These are phyloP conservation scores for Coemansia sp. DNA, from an alignment of 192 early-diverging fungal genomes.

Conservation along the genomic window DNA sequence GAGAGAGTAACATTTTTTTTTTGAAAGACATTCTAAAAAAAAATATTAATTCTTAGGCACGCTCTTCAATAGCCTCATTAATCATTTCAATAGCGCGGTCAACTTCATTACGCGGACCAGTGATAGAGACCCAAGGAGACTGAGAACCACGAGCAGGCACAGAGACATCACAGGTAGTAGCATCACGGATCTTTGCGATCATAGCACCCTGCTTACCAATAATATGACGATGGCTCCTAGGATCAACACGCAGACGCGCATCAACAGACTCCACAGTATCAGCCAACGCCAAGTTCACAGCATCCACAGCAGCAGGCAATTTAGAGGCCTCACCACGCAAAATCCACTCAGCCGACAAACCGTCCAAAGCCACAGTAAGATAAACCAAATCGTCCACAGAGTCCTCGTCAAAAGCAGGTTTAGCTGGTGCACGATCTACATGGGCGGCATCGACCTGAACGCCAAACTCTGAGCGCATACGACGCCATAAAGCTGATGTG, in stretches of 20 bases:
- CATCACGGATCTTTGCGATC: constrained; percentile 70
- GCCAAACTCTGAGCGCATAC: constrained; percentile 64
- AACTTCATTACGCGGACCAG: constrained; percentile 30
- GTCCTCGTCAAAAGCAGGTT: constrained; percentile 12
- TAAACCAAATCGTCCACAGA: constrained; percentile 26
- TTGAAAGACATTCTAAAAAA: too few species aligned
- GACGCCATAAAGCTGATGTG: constrained; percentile 58
- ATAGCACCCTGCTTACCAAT: constrained; percentile 77
- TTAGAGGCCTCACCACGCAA: constrained; percentile 60
- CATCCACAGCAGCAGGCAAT: constrained; percentile 44
- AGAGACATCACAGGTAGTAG: constrained; percentile 66
- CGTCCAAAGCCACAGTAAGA: constrained; percentile 17
- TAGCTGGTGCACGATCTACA: constrained; percentile 40
- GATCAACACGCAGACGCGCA: constrained; percentile 54
- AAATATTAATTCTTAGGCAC: constrained; percentile 7
- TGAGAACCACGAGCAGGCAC: constrained; percentile 56
- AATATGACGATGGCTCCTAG: constrained; percentile 64
- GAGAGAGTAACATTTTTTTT: too few species aligned
- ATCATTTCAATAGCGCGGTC: constrained; percentile 43
- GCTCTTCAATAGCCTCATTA: constrained; percentile 42
- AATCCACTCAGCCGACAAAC: constrained; percentile 52
- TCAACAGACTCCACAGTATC: constrained; percentile 10
- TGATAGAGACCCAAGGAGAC: constrained; percentile 31
- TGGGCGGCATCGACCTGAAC: constrained; percentile 59
- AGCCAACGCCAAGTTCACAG: constrained; percentile 28